A percentile compares a stretch with the other conserved stretches of the same genome.
phyloP scores from a whole-genome alignment of 768 basidiomycete genomes.

The Hygrophoropsis aurantiaca region DNA sequence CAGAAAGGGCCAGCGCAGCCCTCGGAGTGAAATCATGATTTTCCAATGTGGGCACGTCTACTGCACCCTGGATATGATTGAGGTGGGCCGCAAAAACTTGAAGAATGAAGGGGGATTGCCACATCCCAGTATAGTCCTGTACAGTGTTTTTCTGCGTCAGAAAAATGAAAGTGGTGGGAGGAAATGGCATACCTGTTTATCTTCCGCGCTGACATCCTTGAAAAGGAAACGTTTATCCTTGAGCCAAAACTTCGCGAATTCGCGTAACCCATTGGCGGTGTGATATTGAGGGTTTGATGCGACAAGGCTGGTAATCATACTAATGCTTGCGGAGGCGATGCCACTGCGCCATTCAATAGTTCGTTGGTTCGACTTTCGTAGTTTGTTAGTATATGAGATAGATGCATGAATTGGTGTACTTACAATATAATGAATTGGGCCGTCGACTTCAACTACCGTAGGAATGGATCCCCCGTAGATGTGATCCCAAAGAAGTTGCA shows the following conservation, averaged over 20 bases:
- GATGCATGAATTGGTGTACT: background rate
- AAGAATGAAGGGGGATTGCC: conserved; percentile 1
- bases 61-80: background rate
- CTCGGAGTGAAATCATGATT: background rate
- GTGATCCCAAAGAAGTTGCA: conserved; percentile 1
- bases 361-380: background rate
- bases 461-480: background rate
- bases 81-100: conserved; percentile 1
- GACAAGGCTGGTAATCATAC: background rate
- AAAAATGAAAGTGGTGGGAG: background rate
- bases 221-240: background rate
- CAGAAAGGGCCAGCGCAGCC: background rate
- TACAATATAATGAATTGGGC: background rate
- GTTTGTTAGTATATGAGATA: background rate
- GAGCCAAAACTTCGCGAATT: background rate
- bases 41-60: background rate
- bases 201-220: background rate
- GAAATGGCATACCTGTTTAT: background rate
- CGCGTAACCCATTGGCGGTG: background rate
- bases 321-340: background rate
- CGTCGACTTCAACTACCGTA: background rate
- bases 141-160: too few relatives aligned
- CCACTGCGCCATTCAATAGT: conserved; percentile 1
- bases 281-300: background rate
- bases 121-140: conserved; percentile 1